Evolutionary conservation across 148 eudicot genomes (phyloP), one percentile per base, ranked within the genome.

Genomic region (Suaeda aralocaspica): DNA sequence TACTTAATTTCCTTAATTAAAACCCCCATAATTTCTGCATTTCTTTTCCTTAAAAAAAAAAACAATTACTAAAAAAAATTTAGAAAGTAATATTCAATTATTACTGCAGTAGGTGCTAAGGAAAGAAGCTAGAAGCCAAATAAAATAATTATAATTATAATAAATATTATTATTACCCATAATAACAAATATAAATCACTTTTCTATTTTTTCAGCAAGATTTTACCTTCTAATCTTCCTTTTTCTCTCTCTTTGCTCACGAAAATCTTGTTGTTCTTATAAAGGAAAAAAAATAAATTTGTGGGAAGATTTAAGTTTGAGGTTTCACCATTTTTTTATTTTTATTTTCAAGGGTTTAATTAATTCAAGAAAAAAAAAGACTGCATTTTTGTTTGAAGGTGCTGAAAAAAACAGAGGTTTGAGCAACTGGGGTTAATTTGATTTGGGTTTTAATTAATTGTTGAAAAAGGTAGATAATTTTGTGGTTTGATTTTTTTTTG

Each of bases 361-460:
- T 68, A 67, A n/a, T 52, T 67, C 28, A 29, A 46, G 34, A 63
- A 44, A 64, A 53, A 31, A 44, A 44, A 9, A 16, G 15, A 16
- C 36, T 30, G 24, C 13, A 61, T 41, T 42, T 66, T 41, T 59
- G 9, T 22, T 52, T 52, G 48, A 31, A 66, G 46, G 31, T 22
- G 30, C 11, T 24, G 31, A 63, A 44, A 59, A 4, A 41, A 52
- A 28, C 59, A 72, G 63, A 66, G 67, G 71, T 71, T 65, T 34
- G 14, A 46, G 52, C 61, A 36, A 72, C 41, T 72, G 72, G 72
- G 68, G 72, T 66, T 63, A 14, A 71, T 71, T 72, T 72, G 80
- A 59, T 77, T 77, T 66, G 62, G 69, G 71, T 4, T 5, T n/a
- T n/a, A n/a, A n/a, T n/a, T 34, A 36, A 21, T 48, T 25, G 4